Conservation (phyloP, 2,329 filamentous ascomycete genomes). For the Penicillium sp. region DNA sequence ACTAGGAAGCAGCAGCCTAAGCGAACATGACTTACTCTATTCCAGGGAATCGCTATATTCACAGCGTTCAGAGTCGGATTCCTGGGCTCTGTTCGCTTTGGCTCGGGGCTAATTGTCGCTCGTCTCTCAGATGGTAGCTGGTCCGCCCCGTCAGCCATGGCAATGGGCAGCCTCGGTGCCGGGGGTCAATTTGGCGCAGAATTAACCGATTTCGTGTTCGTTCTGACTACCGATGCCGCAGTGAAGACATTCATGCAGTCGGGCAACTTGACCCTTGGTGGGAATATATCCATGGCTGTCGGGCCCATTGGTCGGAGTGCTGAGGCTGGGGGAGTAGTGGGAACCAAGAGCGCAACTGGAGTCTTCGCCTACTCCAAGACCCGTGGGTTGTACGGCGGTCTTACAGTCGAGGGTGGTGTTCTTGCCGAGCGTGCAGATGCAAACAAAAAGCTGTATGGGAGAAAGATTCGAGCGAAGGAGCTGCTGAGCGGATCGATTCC, state of each 20-base stretch:
- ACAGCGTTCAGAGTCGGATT: slow-evolving; percentile 50
- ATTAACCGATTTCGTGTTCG: slow-evolving; percentile 77
- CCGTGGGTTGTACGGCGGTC: slow-evolving; percentile 91
- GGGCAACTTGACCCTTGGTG: slow-evolving; percentile 85
- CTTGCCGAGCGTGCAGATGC: slow-evolving; percentile 92
- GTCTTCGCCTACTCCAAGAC: slow-evolving; percentile 98
- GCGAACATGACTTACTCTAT: neutral
- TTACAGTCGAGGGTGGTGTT: slow-evolving; percentile 85
- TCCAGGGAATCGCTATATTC: slow-evolving; percentile 46
- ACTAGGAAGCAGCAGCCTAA: neutral
- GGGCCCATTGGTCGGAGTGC: slow-evolving; percentile 91
- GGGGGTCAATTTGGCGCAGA: slow-evolving; percentile 51
- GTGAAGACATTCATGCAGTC: slow-evolving; percentile 91
- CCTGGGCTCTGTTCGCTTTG: slow-evolving; percentile 48
- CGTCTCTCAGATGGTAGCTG: slow-evolving; percentile 47
- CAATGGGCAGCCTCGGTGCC: slow-evolving; percentile 47
- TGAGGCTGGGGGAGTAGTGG: slow-evolving; percentile 92
- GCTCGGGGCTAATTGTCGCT: slow-evolving; percentile 49
- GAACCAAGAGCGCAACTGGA: slow-evolving; percentile 78
- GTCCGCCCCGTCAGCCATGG: slow-evolving; percentile 50
- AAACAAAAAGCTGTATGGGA: slow-evolving; percentile 91
- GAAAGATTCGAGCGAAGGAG: slow-evolving; percentile 73
- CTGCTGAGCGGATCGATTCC: slow-evolving; percentile 74
- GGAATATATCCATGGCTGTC: slow-evolving; percentile 94
- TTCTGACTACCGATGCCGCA: slow-evolving; percentile 83